Evolutionary conservation across 805 yeast species (phyloP), one percentile per base, ranked within the genome.

Genomic region (Metschnikowia borealis): DNA sequence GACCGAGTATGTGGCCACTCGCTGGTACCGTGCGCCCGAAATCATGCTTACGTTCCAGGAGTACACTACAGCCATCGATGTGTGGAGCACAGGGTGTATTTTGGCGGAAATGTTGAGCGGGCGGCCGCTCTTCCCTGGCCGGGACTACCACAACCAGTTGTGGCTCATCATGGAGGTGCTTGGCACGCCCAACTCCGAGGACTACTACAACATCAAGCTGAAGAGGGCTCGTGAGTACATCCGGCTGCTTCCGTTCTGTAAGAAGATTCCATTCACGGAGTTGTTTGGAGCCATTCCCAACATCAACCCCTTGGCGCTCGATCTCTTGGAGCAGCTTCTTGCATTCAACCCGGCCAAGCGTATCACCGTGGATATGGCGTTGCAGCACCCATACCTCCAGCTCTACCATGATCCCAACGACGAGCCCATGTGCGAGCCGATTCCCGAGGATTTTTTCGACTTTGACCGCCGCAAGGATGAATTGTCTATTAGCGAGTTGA

Each of bases 1-100:
- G 96, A 92, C 98, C 2, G 98, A 92, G 68, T 92, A 92, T 65
- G 98, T 92, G 40, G 98, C 98, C 8, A 92, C 98, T 3, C 75
- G 98, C 57, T 92, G 98, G 97, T 92, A 92, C 68, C 77, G 98
- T 50, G 98, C 98, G 0, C 98, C 98, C 0, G 98, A 92, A 62
- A 90, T 92, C 65, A 92, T 92, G 98, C 77, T 92, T 45, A 89
- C 96, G 13, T 89, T 91, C 61, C 92, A 90, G 55, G 89, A 87
- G 61, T 92, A 92, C 70, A 87, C 97, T 23, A 87, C 92, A 36
- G 97, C 97, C 34, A 92, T 92, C 62, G 98, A 92, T 68, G 83
- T 92, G 32, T 92, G 98, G 98, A 86, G 96, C 2, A 96, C 90
- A 20, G 98, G 98, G 4, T 92, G 98, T 69, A 92, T 92, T 36